Base-by-base conservation (phyloP, 2,329 filamentous ascomycete genomes). In the Fusarium udum region DNA sequence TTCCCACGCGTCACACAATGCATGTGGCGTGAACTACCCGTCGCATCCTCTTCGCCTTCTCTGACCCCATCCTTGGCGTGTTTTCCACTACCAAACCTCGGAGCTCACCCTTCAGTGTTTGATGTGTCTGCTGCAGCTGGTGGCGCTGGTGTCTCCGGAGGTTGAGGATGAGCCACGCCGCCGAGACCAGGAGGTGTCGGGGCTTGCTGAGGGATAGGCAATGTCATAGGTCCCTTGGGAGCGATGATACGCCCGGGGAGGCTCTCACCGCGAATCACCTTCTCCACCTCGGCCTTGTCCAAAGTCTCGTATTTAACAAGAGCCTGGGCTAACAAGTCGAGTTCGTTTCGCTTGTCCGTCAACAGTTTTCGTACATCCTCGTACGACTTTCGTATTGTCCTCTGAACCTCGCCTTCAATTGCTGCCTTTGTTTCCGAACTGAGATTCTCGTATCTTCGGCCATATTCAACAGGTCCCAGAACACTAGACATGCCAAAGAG, bases 271-370 rank as follows among this genome's bases (percentile, higher is more conserved):
- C 89, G 90, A 72, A 99, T 91, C 11, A 98, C 93, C 85, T 93
- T 94, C 82, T 95, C 91, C 72, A 98, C 97, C 82, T 99, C 96
- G 7, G 92, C 91, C 82, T 92, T 93, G 81, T 93, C 92, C 58
- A 99, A 85, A 0, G 95, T 98, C 86, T 99, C 96, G 82, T 98
- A 98, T 82, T 98, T 92, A 39, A 99, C 91, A 15, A 99, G 87
- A 11, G 95, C 96, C 79, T 95, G 91, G 34, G 96, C 95, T 15
- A 99, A 86, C 16, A 94, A 86, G 77, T 99, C 95, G 13, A 99
- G 88, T 82, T 97, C 95, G 67, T 92, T 92, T 63, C 95, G 90
- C 81, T 93, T 94, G 40, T 90, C 88, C 3, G 88, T 89, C 52
- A 99, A 84, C 9, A 98, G 87, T 52, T 89, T 88, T 51, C 86